phyloP scores from a whole-genome alignment of 768 basidiomycete species.

The Pholiota conissans region DNA sequence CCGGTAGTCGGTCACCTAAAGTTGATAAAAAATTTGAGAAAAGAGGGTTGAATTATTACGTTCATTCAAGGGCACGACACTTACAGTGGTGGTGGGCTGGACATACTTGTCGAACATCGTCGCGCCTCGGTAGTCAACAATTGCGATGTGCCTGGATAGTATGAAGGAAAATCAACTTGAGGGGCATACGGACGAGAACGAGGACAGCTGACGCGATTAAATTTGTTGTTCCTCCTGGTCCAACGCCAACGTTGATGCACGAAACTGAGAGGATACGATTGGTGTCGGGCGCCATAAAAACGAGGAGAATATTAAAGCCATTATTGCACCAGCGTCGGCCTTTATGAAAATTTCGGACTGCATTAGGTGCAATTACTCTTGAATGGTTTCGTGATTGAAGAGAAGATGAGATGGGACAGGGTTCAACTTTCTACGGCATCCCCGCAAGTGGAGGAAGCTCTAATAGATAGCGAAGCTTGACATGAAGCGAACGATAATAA shows the following conservation, averaged over 20 bases:
- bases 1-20: constrained; percentile 69
- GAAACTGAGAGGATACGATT: constrained; percentile 60
- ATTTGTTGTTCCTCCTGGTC: constrained; percentile 77
- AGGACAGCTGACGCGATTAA: constrained; percentile 70
- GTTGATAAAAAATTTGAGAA: not conserved
- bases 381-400: constrained; percentile 20
- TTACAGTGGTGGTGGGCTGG: constrained; percentile 53
- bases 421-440: constrained; percentile 14
- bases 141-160: constrained; percentile 40
- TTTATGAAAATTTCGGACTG: constrained; percentile 23
- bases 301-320: constrained; percentile 13
- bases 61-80: constrained; percentile 11
- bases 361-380: constrained; percentile 13
- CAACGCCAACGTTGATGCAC: constrained; percentile 74
- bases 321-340: not conserved
- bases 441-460: not conserved
- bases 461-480: constrained; percentile 7
- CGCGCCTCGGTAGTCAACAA: constrained; percentile 60
- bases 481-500: constrained; percentile 23
- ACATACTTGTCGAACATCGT: constrained; percentile 66
- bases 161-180: not conserved
- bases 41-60: not conserved
- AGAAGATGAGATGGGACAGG: constrained; percentile 11
- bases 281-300: constrained; percentile 32
- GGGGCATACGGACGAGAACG: not conserved